Base-by-base conservation (phyloP, 2,329 filamentous ascomycete species). In the Apiospora marii region DNA sequence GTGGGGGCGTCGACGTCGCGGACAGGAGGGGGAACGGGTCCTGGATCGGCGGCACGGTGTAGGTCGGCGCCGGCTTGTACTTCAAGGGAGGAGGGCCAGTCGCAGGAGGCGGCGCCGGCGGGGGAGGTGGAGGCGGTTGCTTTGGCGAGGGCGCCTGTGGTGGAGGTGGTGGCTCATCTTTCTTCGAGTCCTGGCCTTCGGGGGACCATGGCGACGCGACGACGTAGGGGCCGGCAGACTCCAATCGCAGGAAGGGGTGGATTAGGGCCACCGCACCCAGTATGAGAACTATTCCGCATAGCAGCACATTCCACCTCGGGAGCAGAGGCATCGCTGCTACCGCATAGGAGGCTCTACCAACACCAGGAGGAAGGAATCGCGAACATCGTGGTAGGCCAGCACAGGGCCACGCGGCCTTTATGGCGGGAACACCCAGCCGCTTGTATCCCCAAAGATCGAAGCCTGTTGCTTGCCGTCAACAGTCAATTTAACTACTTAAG, bases 21-120 rank as follows among this genome's bases (percentile, higher is more conserved):
- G 79, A 76, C 12, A 86, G 78, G 8, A 81, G 78, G 1, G 84
- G 84, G 73, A 86, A 86, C 30, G 85, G 85, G 53, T 86, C 84
- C 64, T 77, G 73, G 69, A 85, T 76, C 0, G 83, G 83, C 43
- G 83, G 82, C 16, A 82, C 82, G 13, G 74, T 78, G 72, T 78
- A 84, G 3, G 77, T 76, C 3, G 82, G 80, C 24, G 76, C 70
- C 3, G 82, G 80, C 34, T 82, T 83, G 75, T 81, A 83, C 58
- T 69, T 49, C 7, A 69, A 8, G 13, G 44, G 44, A 3, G 44
- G 44, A 3, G 44, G 19, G 37, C 37, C 37, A 7, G 37, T 41
- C 37, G 37, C 37, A 1, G 37, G 7, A 2, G 37, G 37, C 10
- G 8, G 6, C 8, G 37, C 6, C 7, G 7, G 14, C 6, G 51